These are phyloP conservation scores for Epichloe sylvatica DNA, from an alignment of 2,329 filamentous ascomycete genomes.

Conservation along the genomic window DNA sequence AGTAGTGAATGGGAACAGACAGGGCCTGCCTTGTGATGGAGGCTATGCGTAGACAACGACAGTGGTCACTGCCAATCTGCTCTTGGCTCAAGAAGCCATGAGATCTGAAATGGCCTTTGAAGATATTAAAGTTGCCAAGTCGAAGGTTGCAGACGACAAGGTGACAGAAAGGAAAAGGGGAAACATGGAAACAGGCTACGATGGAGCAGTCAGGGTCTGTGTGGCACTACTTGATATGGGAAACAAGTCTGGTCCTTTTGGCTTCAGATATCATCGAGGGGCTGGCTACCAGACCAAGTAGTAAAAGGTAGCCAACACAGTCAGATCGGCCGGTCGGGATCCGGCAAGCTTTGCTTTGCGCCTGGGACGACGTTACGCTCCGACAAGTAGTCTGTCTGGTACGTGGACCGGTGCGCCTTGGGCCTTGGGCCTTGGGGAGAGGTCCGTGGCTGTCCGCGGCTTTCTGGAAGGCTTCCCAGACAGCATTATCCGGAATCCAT, in stretches of 20 bases:
- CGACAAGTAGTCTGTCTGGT: constrained; percentile 3
- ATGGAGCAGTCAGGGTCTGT: neutral
- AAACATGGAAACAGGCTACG: neutral
- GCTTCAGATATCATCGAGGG: neutral
- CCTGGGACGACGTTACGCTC: neutral
- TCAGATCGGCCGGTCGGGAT: neutral
- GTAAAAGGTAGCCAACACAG: neutral
- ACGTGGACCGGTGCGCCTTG: neutral
- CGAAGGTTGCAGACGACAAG: neutral
- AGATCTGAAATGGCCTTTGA: neutral
- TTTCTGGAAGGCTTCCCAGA: neutral
- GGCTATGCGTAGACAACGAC: neutral
- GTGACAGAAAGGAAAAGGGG: neutral
- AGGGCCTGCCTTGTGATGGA: neutral
- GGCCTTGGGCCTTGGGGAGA: neutral
- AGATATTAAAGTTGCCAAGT: neutral
- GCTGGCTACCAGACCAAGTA: neutral
- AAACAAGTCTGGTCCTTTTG: neutral
- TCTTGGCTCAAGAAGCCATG: neutral
- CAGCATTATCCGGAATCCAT: neutral
- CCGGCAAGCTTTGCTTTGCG: neutral
- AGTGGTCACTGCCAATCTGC: neutral
- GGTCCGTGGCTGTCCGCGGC: constrained; percentile 3
- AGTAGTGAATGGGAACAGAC: neutral
- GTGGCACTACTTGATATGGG: neutral